phyloP scores from a whole-genome alignment of 441 rosid genomes.

The Gossypium lobatum region DNA sequence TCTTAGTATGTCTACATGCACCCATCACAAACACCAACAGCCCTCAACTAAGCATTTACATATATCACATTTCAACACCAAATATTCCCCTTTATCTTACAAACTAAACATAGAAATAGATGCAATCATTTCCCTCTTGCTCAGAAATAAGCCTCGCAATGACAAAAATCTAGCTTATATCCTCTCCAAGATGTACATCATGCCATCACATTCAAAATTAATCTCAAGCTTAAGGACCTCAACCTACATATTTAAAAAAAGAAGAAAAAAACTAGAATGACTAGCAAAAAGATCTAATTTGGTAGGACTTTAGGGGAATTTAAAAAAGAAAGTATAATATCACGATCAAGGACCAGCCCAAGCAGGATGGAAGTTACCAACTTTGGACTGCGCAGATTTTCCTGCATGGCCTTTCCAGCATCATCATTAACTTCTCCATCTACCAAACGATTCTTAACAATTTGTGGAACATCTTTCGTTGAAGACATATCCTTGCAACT shows the following conservation, averaged over 20 bases:
- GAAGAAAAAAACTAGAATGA: neutral
- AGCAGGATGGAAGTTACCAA: constrained; percentile 5
- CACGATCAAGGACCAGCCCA: constrained; percentile 15
- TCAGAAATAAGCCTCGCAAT: neutral
- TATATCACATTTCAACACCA: neutral
- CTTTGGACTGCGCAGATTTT: constrained; percentile 19
- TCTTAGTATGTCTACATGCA: neutral
- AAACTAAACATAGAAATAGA: neutral
- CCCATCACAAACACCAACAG: neutral
- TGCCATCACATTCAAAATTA: neutral
- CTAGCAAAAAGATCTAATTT: neutral
- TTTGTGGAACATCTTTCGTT: neutral
- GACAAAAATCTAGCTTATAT: neutral
- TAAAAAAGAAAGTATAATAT: neutral
- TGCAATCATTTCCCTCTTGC: neutral
- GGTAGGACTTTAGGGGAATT: neutral
- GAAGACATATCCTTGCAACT: neutral
- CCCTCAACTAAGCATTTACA: neutral
- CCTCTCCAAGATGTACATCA: neutral
- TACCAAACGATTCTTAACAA: neutral
- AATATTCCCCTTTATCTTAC: neutral
- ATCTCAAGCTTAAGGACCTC: neutral
- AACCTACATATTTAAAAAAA: neutral
- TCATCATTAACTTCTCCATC: constrained; percentile 12
- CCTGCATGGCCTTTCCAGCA: constrained; percentile 10